Base-by-base conservation (phyloP, 176 grass and related monocot species). In the Phragmites australis region DNA sequence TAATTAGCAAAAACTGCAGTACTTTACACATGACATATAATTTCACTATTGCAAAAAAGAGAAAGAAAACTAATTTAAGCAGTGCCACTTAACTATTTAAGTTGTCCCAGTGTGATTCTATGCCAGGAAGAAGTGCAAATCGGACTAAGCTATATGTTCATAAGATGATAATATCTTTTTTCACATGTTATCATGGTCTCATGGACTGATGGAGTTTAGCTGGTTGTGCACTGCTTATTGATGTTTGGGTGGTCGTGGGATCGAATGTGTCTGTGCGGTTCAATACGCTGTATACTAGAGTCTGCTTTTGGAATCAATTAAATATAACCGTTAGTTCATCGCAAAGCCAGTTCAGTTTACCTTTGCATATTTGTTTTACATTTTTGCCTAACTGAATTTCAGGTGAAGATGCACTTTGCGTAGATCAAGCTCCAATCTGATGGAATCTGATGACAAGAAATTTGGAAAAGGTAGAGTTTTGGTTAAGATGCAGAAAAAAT, bases 361-460 rank as follows among this genome's bases (percentile, higher is more conserved):
- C 45, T 50, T 23, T 39, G 29, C 39, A 25, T 65, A 53, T 18
- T 43, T 47, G 59, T 31, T 19, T 55, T 46, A 64, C n/a, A 52
- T 56, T 85, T 47, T 65, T 82, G 23, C 27, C 2, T 13, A 57
- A 71, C 43, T 59, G 57, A 78, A 57, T 78, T 82, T 86, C 80
- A 91, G 89, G 63, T 91, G 62, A 80, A 79, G 68, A 83, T 88
- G 74, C 59, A 41, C 12, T 83, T 70, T 30, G 52, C 23, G 18
- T 77, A 76, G 44, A 77, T 12, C 78, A 67, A 80, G 47, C 31
- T 85, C 41, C 54, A 81, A 70, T 86, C 63, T 86, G 48, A 92
- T 92, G 90, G 90, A 92, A 70, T 65, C 87, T 67, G 87, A 87
- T 15, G 76, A 65, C 27, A 89, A 90, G 81, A 93, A 93, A 72